Percentiles rank a stretch among this genome's conserved stretches.
Evolutionary conservation across 345 rosid species (phyloP).

Genomic region (Iberis pinnata): DNA sequence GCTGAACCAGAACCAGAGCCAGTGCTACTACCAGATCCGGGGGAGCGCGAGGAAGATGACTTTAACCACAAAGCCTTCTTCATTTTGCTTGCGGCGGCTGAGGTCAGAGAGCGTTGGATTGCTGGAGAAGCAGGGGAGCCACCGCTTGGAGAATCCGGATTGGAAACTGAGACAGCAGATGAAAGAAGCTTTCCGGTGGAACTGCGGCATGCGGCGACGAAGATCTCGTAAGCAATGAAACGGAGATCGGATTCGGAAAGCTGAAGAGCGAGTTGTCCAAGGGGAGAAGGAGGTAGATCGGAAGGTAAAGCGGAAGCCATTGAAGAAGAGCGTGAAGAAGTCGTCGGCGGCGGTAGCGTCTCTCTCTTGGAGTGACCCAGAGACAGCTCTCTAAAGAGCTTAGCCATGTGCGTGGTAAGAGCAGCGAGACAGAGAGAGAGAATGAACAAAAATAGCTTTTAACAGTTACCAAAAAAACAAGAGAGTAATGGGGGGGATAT

Average conservation of each 20-base stretch:
- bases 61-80: slow-evolving; percentile 86
- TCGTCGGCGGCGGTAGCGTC: slow-evolving; percentile 37
- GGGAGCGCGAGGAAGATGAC: slow-evolving; percentile 46
- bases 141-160: slow-evolving; percentile 42
- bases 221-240: slow-evolving; percentile 83
- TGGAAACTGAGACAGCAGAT: slow-evolving; percentile 29
- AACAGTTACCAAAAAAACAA: slow-evolving; percentile 9
- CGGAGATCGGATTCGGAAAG: slow-evolving; percentile 82
- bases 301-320: slow-evolving; percentile 41
- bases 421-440: slow-evolving; percentile 6
- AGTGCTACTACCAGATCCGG: slow-evolving; percentile 59
- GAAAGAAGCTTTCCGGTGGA: slow-evolving; percentile 69
- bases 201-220: slow-evolving; percentile 76
- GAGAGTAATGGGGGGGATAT: too few relatives aligned
- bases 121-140: slow-evolving; percentile 45
- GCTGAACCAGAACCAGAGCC: slow-evolving; percentile 57
- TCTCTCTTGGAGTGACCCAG: slow-evolving; percentile 82
- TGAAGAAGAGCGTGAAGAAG: slow-evolving; percentile 13
- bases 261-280: slow-evolving; percentile 60
- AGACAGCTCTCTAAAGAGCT: slow-evolving; percentile 89
- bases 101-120: slow-evolving; percentile 80
- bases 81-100: slow-evolving; percentile 89
- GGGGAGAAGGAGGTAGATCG: slow-evolving; percentile 64
- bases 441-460: neutral
- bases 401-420: slow-evolving; percentile 57